A percentile compares a stretch with the other conserved stretches of the same genome.
These are phyloP conservation scores for Umbelopsis sp. DNA, from an alignment of 192 early-diverging fungal genomes.

Conservation along the genomic window DNA sequence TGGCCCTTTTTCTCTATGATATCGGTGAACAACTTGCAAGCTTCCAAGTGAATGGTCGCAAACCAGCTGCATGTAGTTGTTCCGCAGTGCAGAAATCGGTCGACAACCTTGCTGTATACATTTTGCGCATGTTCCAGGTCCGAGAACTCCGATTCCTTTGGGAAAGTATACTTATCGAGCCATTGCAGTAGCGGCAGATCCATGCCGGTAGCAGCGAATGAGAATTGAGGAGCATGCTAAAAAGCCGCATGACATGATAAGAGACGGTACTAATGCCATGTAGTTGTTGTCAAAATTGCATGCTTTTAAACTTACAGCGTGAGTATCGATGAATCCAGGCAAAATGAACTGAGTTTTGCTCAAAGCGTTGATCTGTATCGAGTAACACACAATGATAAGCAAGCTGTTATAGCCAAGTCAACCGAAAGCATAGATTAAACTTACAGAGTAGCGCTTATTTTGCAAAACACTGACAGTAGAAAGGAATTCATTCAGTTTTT, in stretches of 20 bases:
- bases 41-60: constrained; percentile 85
- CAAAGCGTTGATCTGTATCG: constrained; percentile 45
- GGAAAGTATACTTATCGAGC: constrained; percentile 92
- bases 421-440: neutral
- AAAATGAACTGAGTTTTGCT: constrained; percentile 72
- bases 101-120: constrained; percentile 71
- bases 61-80: constrained; percentile 93
- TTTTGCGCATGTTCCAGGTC: constrained; percentile 66
- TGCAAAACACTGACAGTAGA: neutral
- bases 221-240: constrained; percentile 90
- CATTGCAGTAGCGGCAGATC: constrained; percentile 89
- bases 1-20: constrained; percentile 80
- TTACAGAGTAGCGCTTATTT: constrained; percentile 17
- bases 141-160: constrained; percentile 75
- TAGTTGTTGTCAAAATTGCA: neutral
- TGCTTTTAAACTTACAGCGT: constrained; percentile 59
- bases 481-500: constrained; percentile 35
- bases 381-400: neutral
- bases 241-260: neutral
- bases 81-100: constrained; percentile 74
- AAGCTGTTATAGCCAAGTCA: neutral
- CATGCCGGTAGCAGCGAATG: constrained; percentile 86
- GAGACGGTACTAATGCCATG: neutral
- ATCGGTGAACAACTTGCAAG: constrained; percentile 73
- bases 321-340: constrained; percentile 93